Evolutionary conservation across 768 basidiomycete species (phyloP).

Genomic region (Lactifluus rugatus): DNA sequence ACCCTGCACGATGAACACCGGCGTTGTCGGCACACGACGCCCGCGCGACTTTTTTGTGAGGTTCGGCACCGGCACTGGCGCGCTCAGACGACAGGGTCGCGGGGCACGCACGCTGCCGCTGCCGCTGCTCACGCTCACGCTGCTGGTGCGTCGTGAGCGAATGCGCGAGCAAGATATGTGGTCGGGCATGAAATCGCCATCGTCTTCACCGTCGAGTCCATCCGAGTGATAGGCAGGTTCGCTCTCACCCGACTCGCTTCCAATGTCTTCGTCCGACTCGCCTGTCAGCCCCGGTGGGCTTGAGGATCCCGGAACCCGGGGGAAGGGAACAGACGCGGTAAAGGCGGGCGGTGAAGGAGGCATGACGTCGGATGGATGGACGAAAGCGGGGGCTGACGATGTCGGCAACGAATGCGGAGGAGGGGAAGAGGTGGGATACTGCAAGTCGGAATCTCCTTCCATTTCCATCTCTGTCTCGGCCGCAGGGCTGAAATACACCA

Average conservation of each 20-base stretch:
- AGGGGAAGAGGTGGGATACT: not conserved
- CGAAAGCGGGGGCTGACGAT: not conserved
- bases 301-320: conserved; percentile 10
- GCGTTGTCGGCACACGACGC: conserved; percentile 56
- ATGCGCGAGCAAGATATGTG: not conserved
- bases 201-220: conserved; percentile 9
- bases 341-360: conserved; percentile 8
- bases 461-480: conserved; percentile 12
- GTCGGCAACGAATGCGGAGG: not conserved
- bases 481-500: conserved; percentile 5
- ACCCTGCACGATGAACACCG: conserved; percentile 23
- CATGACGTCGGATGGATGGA: conserved; percentile 15
- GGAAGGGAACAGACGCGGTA: conserved; percentile 2
- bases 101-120: conserved; percentile 21
- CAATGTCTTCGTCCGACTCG: conserved; percentile 16
- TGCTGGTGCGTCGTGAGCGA: conserved; percentile 16
- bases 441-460: conserved; percentile 5
- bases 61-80: conserved; percentile 66
- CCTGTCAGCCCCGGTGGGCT: conserved; percentile 17
- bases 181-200: conserved; percentile 13
- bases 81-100: conserved; percentile 29
- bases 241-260: conserved; percentile 17
- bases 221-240: conserved; percentile 13
- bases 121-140: conserved; percentile 14
- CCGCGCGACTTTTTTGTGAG: conserved; percentile 75